Evolutionary conservation across 2,329 filamentous ascomycete genomes (phyloP).

Genomic region (Aspergillus cejpii): DNA sequence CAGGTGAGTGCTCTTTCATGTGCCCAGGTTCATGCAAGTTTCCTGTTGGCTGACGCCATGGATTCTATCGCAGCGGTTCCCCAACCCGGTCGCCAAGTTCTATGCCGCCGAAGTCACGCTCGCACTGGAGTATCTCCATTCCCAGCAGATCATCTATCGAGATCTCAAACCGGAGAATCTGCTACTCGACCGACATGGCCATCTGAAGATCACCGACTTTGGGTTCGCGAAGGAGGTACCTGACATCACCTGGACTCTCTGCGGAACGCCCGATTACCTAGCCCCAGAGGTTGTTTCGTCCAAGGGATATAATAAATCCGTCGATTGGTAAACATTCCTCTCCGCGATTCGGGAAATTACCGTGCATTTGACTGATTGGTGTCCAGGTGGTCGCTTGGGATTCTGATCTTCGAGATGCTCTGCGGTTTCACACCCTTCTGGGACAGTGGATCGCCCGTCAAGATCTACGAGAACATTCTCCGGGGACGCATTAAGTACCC

Average conservation of each 20-base stretch:
- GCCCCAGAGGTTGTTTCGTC: conserved; percentile 98
- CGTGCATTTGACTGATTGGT: conserved; percentile 4
- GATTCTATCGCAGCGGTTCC: conserved; percentile 65
- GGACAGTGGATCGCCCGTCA: conserved; percentile 96
- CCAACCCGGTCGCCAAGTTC: conserved; percentile 97
- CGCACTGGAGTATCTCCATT: conserved; percentile 90
- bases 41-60: conserved; percentile 1
- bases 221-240: conserved; percentile 97
- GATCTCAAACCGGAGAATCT: conserved; percentile 95
- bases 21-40: conserved; percentile 4
- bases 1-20: conserved; percentile 52
- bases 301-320: conserved; percentile 99
- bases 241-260: conserved; percentile 98
- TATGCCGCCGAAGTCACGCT: conserved; percentile 96
- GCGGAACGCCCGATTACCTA: conserved; percentile 94
- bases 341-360: no score
- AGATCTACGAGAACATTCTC: conserved; percentile 99
- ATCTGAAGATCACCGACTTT: conserved; percentile 96
- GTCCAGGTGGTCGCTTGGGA: conserved; percentile 90
- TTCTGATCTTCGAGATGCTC: conserved; percentile 98
- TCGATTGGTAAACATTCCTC: conserved; percentile 72
- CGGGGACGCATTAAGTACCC: conserved; percentile 95
- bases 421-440: conserved; percentile 99
- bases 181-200: conserved; percentile 83
- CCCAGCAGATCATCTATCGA: conserved; percentile 93